phyloP scores from a whole-genome alignment of 441 rosid species.

The Raphanus hybrid region DNA sequence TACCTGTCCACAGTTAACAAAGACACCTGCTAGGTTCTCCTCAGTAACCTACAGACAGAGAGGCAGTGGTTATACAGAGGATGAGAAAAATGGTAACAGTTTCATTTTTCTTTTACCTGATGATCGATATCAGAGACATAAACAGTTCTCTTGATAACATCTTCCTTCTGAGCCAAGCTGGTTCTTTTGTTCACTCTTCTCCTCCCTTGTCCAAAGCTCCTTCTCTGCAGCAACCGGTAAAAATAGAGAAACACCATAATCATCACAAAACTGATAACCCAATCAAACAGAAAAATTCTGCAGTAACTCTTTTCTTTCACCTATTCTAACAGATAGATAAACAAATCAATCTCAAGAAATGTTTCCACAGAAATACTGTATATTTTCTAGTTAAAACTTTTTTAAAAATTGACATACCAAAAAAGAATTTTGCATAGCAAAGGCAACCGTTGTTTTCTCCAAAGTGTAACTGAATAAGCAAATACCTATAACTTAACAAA shows the following conservation, averaged over 20 bases:
- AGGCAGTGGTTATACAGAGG: background rate
- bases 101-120: slow-evolving; percentile 50
- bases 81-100: background rate
- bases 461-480: slow-evolving; percentile 7
- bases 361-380: slow-evolving; percentile 8
- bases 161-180: slow-evolving; percentile 82
- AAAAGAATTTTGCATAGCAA: slow-evolving; percentile 1
- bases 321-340: background rate
- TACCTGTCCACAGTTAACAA: slow-evolving; percentile 88
- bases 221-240: slow-evolving; percentile 54
- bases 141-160: slow-evolving; percentile 86
- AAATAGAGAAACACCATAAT: slow-evolving; percentile 24
- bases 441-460: background rate
- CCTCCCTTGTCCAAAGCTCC: slow-evolving; percentile 62
- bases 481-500: background rate
- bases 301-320: slow-evolving; percentile 4
- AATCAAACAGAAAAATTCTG: background rate
- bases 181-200: slow-evolving; percentile 76
- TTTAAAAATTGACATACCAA: background rate
- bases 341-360: background rate
- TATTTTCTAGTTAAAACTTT: slow-evolving; percentile 16
- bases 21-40: slow-evolving; percentile 92
- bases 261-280: slow-evolving; percentile 5
- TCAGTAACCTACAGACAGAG: slow-evolving; percentile 72
- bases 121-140: slow-evolving; percentile 93